Conservation (phyloP, 805 yeast genomes). For the Cyberlindnera americana region DNA sequence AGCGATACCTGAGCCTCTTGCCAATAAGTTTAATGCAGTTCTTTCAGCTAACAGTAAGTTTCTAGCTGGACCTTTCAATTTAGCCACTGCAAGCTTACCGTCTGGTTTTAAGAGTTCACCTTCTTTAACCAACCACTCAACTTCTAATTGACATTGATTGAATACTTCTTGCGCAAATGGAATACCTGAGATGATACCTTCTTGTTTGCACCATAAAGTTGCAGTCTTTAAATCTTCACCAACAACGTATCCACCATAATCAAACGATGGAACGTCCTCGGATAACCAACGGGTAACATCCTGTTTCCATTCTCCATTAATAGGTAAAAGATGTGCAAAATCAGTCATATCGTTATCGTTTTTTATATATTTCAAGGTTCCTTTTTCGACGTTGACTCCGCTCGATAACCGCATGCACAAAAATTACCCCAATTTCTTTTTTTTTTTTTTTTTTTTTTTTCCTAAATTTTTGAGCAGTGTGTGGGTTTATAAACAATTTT, state of each 20-base stretch:
- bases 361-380: too few relatives aligned
- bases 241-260: slow-evolving; percentile 94
- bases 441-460: not conserved
- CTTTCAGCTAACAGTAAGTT: slow-evolving; percentile 81
- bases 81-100: slow-evolving; percentile 71
- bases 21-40: slow-evolving; percentile 74
- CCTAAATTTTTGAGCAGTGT: not conserved
- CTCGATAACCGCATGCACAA: too few relatives aligned
- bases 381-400: too few relatives aligned
- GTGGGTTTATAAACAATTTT: too few relatives aligned
- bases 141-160: slow-evolving; percentile 64
- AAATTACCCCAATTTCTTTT: slow-evolving; percentile 9
- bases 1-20: slow-evolving; percentile 86
- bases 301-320: slow-evolving; percentile 76
- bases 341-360: slow-evolving; percentile 5
- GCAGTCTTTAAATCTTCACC: slow-evolving; percentile 72
- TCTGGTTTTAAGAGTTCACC: slow-evolving; percentile 55
- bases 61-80: slow-evolving; percentile 75
- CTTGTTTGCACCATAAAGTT: slow-evolving; percentile 73
- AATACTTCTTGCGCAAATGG: slow-evolving; percentile 89
- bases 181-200: slow-evolving; percentile 78
- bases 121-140: slow-evolving; percentile 72
- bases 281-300: slow-evolving; percentile 70
- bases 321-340: slow-evolving; percentile 60
- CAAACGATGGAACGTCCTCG: slow-evolving; percentile 93